Base-by-base conservation (phyloP, 176 grass and related monocot species). In the Thinopyrum elongatum region DNA sequence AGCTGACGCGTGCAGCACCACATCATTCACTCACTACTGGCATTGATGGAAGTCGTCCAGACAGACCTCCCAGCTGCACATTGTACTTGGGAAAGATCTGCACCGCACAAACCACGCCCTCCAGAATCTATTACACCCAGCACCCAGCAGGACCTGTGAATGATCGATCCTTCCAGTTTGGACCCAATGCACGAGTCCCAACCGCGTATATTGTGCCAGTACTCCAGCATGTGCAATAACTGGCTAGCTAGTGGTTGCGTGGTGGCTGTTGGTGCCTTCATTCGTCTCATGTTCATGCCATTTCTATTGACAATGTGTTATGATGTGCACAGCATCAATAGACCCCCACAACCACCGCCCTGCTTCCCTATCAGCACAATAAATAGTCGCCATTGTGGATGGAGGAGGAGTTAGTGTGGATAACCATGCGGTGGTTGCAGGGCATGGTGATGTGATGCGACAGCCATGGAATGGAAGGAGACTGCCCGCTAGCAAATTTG, bases 371-470 rank as follows among this genome's bases (percentile, higher is more conserved):
- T 81, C 80, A 62, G 49, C 70, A 19, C 65, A 77, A 82, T 94
- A 84, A 94, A 78, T 86, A 82, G 92, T 82, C 89, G 65, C 89
- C 86, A 68, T 91, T 89, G 74, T 63, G 72, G 92, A 86, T 94
- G 72, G 92, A 86, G 92, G 49, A 46, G 49, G 70, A 34, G 78
- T 82, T 71, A 86, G 83, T 88, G 82, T 29, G 41, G 80, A 69
- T 86, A 88, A 70, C 65, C 42, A 86, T 71, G 71, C 72, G 61
- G n/a, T 39, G 29, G 60, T 9, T 39, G 29, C 72, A 41, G 77
- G 35, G 68, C 31, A 60, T 70, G 76, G 81, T 49, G 42, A 75
- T 75, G 42, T 51, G 42, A 75, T 19, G 8, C 10, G 25, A 30
- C 23, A 75, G 51, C 72, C 26, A 6, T 10, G 71, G 36, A 38